Percentiles rank a stretch among this genome's conserved stretches.
Evolutionary conservation across 1,284 basidiomycete species (phyloP).

Genomic region (Moniliella sp.): DNA sequence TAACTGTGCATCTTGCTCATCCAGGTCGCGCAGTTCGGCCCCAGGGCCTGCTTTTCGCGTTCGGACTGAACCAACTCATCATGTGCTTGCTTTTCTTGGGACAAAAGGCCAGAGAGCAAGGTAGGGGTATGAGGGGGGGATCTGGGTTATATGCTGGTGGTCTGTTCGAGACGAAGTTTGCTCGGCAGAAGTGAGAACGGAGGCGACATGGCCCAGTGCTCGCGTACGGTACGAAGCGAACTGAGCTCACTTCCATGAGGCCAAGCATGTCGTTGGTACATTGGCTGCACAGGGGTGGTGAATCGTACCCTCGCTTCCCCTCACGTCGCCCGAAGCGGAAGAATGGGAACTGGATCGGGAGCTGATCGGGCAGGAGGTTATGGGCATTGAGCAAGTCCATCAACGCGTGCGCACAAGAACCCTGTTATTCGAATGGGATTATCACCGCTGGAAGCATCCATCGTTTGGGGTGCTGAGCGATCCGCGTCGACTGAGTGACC

Average conservation of each 20-base stretch:
- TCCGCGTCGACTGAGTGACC: not conserved
- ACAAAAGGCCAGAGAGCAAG: too few species aligned
- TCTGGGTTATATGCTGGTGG: not conserved
- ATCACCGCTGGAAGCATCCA: not conserved
- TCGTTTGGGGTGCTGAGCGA: not conserved
- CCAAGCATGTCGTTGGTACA: not conserved
- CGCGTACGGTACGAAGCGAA: not conserved
- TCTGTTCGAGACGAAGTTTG: not conserved
- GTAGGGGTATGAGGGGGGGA: too few species aligned
- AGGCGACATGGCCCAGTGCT: not conserved
- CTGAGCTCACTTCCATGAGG: not conserved
- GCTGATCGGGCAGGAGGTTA: too few species aligned
- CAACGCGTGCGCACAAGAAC: not conserved
- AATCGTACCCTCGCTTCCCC: not conserved
- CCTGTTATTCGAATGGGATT: not conserved
- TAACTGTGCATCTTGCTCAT: slow-evolving; percentile 46
- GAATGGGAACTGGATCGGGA: not conserved
- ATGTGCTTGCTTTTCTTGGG: not conserved
- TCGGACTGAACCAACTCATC: too few species aligned
- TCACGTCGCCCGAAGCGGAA: not conserved
- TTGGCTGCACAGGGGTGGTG: not conserved
- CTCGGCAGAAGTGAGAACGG: not conserved
- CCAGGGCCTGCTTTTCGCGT: slow-evolving; percentile 15
- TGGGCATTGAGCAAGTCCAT: not conserved
- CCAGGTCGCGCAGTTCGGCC: slow-evolving; percentile 44